These are phyloP conservation scores for Gliomastix tumulicola DNA, from an alignment of 2,329 filamentous ascomycete genomes.

Conservation along the genomic window DNA sequence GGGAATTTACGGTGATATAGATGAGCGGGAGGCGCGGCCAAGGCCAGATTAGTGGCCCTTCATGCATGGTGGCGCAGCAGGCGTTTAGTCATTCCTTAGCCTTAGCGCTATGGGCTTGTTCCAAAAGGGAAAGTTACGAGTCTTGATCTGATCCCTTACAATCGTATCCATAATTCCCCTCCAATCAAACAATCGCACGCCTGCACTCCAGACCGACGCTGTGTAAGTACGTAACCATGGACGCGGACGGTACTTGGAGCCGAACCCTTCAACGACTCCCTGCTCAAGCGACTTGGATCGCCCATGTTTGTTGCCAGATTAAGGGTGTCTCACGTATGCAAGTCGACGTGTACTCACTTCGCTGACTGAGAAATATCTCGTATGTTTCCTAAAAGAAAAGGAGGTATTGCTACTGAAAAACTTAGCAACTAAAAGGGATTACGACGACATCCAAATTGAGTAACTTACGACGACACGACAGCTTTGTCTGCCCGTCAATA, in stretches of 20 bases:
- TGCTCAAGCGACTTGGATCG: not conserved
- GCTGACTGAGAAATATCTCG: not conserved
- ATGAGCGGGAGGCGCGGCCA: not conserved
- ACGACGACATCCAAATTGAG: not conserved
- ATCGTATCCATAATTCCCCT: not conserved
- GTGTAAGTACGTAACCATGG: not conserved
- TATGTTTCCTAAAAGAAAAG: not conserved
- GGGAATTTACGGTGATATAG: not conserved
- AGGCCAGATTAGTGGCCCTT: not conserved
- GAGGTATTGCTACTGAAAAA: not conserved
- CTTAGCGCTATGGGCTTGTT: not conserved
- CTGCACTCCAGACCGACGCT: not conserved
- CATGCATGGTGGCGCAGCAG: not conserved
- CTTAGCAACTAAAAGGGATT: not conserved
- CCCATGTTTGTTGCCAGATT: not conserved
- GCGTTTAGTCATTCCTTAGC: too few relatives aligned
- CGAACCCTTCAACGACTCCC: too few relatives aligned
- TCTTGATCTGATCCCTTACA: not conserved
- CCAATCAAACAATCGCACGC: not conserved
- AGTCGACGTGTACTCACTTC: not conserved
- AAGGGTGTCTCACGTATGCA: not conserved
- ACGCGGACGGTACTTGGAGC: too few relatives aligned
- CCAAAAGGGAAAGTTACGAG: not conserved
- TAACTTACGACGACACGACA: not conserved
- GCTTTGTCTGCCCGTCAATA: not conserved